A percentile compares a stretch with the other conserved stretches of the same genome.
phyloP scores from a whole-genome alignment of 2,329 filamentous ascomycete genomes.

The Neophaeococcomyces mojaviensis region DNA sequence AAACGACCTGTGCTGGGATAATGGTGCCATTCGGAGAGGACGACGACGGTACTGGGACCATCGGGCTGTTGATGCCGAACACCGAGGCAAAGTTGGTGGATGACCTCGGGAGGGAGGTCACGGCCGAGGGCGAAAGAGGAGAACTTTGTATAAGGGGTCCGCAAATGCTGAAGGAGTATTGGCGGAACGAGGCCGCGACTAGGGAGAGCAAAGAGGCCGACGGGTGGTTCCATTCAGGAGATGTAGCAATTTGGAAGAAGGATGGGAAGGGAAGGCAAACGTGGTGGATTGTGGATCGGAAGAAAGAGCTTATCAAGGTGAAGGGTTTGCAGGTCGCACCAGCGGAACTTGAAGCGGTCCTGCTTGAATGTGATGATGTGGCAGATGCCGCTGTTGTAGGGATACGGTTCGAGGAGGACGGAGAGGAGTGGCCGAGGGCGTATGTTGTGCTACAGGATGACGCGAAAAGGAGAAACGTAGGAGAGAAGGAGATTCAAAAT shows the following conservation, averaged over 20 bases:
- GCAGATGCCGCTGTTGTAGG: constrained; percentile 51
- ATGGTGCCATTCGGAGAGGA: constrained; percentile 29
- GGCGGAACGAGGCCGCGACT: constrained; percentile 44
- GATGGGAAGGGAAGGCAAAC: constrained; percentile 49
- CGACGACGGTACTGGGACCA: constrained; percentile 43
- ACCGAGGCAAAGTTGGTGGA: constrained; percentile 53
- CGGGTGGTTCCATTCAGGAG: constrained; percentile 73
- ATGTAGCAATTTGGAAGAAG: constrained; percentile 65
- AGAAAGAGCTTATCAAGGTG: constrained; percentile 52
- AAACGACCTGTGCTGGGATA: constrained; percentile 40
- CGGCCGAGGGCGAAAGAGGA: constrained; percentile 56
- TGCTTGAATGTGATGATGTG: constrained; percentile 46
- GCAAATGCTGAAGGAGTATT: constrained; percentile 47
- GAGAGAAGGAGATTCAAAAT: constrained; percentile 32
- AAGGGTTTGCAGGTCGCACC: constrained; percentile 55
- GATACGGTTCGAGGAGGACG: constrained; percentile 27
- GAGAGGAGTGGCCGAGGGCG: constrained; percentile 38
- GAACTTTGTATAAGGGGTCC: constrained; percentile 49
- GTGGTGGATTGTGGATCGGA: constrained; percentile 43
- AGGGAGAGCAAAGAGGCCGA: constrained; percentile 61
- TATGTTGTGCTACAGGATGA: constrained; percentile 50
- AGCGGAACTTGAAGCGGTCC: constrained; percentile 48
- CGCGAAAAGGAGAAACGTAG: constrained; percentile 32
- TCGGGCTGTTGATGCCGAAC: constrained; percentile 40
- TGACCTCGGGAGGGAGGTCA: constrained; percentile 62